Evolutionary conservation across 306 rosid species (phyloP), one percentile per base, ranked within the genome.

Genomic region (Cucurbita maxima): DNA sequence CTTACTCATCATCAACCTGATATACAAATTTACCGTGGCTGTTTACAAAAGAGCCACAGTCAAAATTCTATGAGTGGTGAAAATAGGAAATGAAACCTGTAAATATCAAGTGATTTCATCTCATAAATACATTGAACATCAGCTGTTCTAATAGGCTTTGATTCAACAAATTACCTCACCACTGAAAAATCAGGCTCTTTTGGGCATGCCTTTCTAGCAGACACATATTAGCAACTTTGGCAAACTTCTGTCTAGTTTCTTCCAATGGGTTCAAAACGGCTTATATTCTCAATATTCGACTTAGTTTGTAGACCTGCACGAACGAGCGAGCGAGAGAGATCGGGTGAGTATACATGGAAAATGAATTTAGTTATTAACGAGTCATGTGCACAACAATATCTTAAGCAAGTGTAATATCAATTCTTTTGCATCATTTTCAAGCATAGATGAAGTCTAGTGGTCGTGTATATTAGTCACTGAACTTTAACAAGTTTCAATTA

Each of bases 221-320:
- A 69, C 41, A 45, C 5, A 19, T 22, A 47, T 22, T 0, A 15
- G 6, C 73, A 22, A 45, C 20, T 45, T 47, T 20, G 18, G 3
- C 15, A 3, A 45, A 62, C 48, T 61, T 15, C 68, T 2, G 69
- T 37, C 48, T 16, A 16, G 22, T 68, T 68, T 47, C 73, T 22
- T 22, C 41, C 7, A 36, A 36, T 59, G 66, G 0, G 41, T 19
- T 40, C 55, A 47, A 22, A 20, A 58, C 48, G 69, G 59, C 75
- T 87, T 79, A 88, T 76, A 90, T 79, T 86, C 98, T 86, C 71
- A 93, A 83, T 76, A 93, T 90, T 58, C 98, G 85, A 71, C 72
- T 86, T 76, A 90, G 79, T 79, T 90, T 90, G 80, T 88, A 90
- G 81, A 87, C 98, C 98, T 93, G 85, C 69, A 79, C 70, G 70